These are phyloP conservation scores for Thelonectria blattea DNA, from an alignment of 2,329 filamentous ascomycete genomes.

Conservation along the genomic window DNA sequence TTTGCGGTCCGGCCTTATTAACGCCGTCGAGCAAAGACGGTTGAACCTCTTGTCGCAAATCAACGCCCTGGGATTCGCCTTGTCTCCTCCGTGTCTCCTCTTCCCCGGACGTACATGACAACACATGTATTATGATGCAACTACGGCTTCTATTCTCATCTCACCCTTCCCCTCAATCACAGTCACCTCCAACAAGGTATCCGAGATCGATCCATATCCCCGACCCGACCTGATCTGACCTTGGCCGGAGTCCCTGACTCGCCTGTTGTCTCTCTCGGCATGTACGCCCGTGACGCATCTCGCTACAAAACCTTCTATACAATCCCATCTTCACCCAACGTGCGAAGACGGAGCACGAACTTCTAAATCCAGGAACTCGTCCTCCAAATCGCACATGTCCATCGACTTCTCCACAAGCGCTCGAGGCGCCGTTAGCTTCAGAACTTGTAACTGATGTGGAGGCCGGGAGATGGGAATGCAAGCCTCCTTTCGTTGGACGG, in stretches of 20 bases:
- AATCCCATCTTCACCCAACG: not conserved
- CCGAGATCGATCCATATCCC: conserved; percentile 6
- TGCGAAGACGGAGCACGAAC: not conserved
- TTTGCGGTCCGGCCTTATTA: not conserved
- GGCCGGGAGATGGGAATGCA: conserved; percentile 27
- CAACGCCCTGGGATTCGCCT: conserved; percentile 3
- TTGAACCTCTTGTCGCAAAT: not conserved
- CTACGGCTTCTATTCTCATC: conserved; percentile 3
- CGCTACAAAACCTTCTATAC: not conserved
- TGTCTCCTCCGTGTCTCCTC: conserved; percentile 3
- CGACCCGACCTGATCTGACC: not conserved
- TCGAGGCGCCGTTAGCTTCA: conserved; percentile 31
- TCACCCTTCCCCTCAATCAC: conserved; percentile 10
- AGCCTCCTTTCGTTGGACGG: conserved; percentile 28
- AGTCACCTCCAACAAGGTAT: not conserved
- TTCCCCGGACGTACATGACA: conserved; percentile 4
- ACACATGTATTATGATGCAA: not conserved
- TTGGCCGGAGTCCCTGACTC: not conserved
- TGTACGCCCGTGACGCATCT: not conserved
- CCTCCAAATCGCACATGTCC: conserved; percentile 19
- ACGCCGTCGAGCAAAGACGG: not conserved
- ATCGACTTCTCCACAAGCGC: conserved; percentile 26
- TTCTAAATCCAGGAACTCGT: conserved; percentile 5
- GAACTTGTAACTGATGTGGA: conserved; percentile 25
- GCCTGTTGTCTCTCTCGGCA: not conserved